Conservation (phyloP, 202 grass and related monocot species). For the Brachypodium distachyon region DNA sequence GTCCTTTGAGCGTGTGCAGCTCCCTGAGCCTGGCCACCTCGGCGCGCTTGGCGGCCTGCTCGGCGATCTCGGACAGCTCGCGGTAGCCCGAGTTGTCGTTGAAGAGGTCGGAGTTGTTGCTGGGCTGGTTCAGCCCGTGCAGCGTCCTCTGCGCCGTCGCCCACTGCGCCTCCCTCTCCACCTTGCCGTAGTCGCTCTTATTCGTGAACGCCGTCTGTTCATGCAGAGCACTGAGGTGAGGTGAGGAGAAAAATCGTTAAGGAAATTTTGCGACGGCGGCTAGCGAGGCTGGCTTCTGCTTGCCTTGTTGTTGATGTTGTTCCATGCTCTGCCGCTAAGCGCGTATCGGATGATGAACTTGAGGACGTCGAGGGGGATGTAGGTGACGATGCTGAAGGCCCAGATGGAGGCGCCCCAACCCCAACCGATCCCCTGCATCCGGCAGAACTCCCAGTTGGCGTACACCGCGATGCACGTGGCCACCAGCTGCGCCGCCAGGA, state of each 20-base stretch:
- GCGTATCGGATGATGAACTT: constrained; percentile 80
- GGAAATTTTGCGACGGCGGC: background rate
- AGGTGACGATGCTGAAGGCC: constrained; percentile 76
- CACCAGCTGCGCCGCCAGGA: constrained; percentile 56
- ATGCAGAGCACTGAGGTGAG: background rate
- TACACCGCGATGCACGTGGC: constrained; percentile 84
- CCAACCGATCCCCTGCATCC: constrained; percentile 83
- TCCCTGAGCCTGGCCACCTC: constrained; percentile 80
- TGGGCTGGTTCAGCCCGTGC: constrained; percentile 55
- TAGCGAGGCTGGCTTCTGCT: background rate
- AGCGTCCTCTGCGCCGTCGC: constrained; percentile 70
- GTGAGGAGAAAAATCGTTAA: background rate
- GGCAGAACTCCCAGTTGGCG: constrained; percentile 59
- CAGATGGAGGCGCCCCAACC: constrained; percentile 74
- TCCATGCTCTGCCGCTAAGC: constrained; percentile 76
- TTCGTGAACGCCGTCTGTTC: constrained; percentile 59
- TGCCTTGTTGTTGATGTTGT: constrained; percentile 75
- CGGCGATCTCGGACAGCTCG: constrained; percentile 81
- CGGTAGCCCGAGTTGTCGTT: constrained; percentile 43
- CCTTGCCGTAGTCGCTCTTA: constrained; percentile 68
- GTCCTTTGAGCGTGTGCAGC: constrained; percentile 92
- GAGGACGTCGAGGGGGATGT: constrained; percentile 76
- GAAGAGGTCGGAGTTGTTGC: constrained; percentile 21
- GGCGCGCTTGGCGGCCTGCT: constrained; percentile 74
- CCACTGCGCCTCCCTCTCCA: constrained; percentile 89